A percentile compares a stretch with the other conserved stretches of the same genome.
Evolutionary conservation across 352 stramenopile species (phyloP).

Genomic region (Thraustotheca clavata): DNA sequence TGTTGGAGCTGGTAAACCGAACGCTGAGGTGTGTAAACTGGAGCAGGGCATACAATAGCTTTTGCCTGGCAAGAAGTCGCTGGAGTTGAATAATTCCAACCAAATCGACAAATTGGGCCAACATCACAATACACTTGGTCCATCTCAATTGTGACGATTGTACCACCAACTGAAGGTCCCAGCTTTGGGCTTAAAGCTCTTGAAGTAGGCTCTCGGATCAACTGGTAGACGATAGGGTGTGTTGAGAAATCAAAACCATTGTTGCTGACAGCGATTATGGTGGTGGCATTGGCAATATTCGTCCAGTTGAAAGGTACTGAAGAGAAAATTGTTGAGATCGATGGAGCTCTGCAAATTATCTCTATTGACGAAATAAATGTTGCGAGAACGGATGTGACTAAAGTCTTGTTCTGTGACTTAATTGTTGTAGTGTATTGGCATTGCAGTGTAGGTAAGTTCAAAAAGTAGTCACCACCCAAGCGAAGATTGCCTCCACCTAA

Average conservation of each 20-base stretch:
- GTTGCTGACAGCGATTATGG: neutral
- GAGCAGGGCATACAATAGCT: neutral
- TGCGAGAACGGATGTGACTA: neutral
- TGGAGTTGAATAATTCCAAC: neutral
- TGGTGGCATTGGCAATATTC: too few species aligned
- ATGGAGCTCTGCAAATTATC: neutral
- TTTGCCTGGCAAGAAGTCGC: neutral
- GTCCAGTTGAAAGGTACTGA: neutral
- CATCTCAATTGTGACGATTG: neutral
- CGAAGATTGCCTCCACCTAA: neutral
- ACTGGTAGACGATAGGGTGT: neutral
- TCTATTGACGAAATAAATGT: constrained; percentile 10
- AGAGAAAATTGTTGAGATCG: neutral
- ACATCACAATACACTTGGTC: neutral
- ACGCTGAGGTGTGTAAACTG: neutral
- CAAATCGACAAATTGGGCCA: constrained; percentile 5
- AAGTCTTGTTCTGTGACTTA: neutral
- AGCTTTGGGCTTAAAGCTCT: neutral
- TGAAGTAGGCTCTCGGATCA: neutral
- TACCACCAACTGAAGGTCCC: constrained; percentile 2
- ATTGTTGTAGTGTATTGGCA: constrained; percentile 2
- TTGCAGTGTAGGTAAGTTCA: neutral
- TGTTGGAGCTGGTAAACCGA: constrained; percentile 9
- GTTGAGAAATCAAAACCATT: neutral
- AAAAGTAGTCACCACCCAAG: neutral